Conservation (phyloP, 495 filamentous ascomycete species). For the Antarctomyces pellizariae region DNA sequence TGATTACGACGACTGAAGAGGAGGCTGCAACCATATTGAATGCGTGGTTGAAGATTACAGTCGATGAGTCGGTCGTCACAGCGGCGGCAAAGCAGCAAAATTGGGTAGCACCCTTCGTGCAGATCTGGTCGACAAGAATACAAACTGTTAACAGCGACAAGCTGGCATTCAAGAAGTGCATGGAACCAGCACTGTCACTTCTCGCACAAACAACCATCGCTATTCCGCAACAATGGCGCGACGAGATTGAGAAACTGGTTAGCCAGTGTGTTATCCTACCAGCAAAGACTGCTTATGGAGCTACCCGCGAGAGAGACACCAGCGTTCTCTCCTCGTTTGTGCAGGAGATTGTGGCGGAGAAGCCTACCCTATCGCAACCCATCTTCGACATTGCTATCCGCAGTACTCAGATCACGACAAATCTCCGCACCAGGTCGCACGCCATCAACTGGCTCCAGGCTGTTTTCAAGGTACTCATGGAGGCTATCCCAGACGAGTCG, state of each 20-base stretch:
- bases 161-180: conserved; percentile 8
- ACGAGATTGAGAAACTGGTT: conserved; percentile 33
- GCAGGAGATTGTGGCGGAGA: conserved; percentile 14
- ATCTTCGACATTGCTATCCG: conserved; percentile 36
- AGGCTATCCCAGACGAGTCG: conserved; percentile 8
- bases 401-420: conserved; percentile 27
- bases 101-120: conserved; percentile 9
- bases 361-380: conserved; percentile 14
- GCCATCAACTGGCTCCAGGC: conserved; percentile 43
- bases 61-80: not conserved
- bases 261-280: conserved; percentile 50
- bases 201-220: conserved; percentile 1
- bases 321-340: conserved; percentile 23
- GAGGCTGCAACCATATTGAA: conserved; percentile 24
- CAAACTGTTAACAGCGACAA: conserved; percentile 4
- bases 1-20: conserved; percentile 23
- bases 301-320: no score
- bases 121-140: conserved; percentile 8
- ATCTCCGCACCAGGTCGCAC: conserved; percentile 25
- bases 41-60: conserved; percentile 5
- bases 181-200: conserved; percentile 6
- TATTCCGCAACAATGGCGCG: conserved; percentile 12
- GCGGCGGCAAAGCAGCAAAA: not conserved
- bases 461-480: conserved; percentile 30
- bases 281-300: conserved; percentile 21